Conservation (phyloP, 2,329 filamentous ascomycete genomes). For the Venturia asperata region DNA sequence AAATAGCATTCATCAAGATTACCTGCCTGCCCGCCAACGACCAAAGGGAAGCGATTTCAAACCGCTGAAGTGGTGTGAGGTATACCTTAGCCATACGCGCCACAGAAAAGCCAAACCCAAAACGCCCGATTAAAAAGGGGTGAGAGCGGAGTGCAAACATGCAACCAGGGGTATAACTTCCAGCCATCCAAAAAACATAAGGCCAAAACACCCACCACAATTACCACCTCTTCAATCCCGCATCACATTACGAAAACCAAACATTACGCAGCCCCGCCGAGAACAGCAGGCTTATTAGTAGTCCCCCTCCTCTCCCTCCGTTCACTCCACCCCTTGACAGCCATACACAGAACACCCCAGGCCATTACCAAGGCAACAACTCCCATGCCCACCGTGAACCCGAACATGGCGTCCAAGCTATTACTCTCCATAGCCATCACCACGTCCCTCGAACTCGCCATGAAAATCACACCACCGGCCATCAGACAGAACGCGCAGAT, state of each 20-base stretch:
- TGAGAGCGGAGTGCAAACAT: not conserved
- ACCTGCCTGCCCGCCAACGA: too few relatives aligned
- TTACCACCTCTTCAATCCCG: not conserved
- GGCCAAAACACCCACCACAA: not conserved
- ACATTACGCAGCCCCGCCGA: not conserved
- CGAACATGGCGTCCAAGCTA: slow-evolving; percentile 70
- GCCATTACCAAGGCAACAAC: slow-evolving; percentile 69
- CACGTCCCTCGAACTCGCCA: slow-evolving; percentile 66
- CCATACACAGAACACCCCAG: slow-evolving; percentile 61
- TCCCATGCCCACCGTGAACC: slow-evolving; percentile 72
- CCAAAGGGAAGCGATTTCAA: too few relatives aligned
- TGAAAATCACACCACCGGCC: slow-evolving; percentile 82
- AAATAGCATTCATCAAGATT: too few relatives aligned
- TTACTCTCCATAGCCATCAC: slow-evolving; percentile 56
- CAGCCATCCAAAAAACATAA: not conserved
- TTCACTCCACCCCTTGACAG: slow-evolving; percentile 72
- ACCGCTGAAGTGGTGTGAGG: too few relatives aligned
- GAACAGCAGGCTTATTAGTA: not conserved
- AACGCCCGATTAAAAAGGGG: not conserved
- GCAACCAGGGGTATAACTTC: not conserved
- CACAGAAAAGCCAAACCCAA: too few relatives aligned
- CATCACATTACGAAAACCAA: not conserved
- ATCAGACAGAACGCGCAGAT: slow-evolving; percentile 80
- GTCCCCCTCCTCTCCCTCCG: not conserved
- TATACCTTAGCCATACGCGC: too few relatives aligned